Base-by-base conservation (phyloP, 371 early-diverging fungal genomes). In the Circinella minor region DNA sequence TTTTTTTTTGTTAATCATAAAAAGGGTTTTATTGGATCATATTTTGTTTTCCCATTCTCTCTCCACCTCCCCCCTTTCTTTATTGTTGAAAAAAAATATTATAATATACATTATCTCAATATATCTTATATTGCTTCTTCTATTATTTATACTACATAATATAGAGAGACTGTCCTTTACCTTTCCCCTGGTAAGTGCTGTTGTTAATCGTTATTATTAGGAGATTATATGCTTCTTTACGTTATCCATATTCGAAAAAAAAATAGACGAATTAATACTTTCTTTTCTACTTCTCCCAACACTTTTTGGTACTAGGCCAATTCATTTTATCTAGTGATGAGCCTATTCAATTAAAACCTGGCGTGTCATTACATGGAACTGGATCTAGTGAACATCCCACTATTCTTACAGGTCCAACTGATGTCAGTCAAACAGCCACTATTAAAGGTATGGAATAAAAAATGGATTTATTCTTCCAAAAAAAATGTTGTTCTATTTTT, bases 81-180 rank as follows among this genome's bases (percentile, higher is more conserved):
- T 27, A 27, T 27, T 27, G 27, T 27, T 27, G 27, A 27, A 27
- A 27, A 27, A 27, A 27, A 27, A 27, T 27, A 27, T 27, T 27
- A 27, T 27, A 27, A 17, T 20, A 7, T 15, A 47, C 47, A 39
- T n/a, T 27, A 27, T 27, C 27, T 27, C 2, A 27, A 27, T 27
- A 27, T 27, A 27, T 27, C 27, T 27, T 27, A 2, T 27, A 27
- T 27, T 27, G 27, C 27, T 2, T 27, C 27, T 27, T 27, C 27
- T 27, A 27, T 27, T 27, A 27, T 27, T 27, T 27, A 27, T 27
- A 27, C 27, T 2, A 27, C 27, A 27, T 27, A 27, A 27, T 27
- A 15, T 71, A 81, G 81, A 6, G 49, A 69, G 3, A 63, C 78
- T 61, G 73, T 75, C 18, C 77, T 78, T 6, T 67, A 76, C n/a